These are phyloP conservation scores for Aspergillus piperis DNA, from an alignment of 2,329 filamentous ascomycete genomes.

Conservation along the genomic window DNA sequence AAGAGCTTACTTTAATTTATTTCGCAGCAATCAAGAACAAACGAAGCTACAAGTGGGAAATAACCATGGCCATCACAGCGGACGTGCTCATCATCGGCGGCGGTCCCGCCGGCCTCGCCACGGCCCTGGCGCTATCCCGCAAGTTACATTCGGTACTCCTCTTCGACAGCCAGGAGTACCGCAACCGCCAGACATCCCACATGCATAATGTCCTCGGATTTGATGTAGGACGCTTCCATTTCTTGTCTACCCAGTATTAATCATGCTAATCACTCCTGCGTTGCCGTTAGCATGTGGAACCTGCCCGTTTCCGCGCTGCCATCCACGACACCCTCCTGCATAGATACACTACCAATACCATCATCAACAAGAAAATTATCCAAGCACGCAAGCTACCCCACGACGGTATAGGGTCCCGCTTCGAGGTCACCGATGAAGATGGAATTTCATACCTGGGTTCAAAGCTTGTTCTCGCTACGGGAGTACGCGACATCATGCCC, in stretches of 20 bases:
- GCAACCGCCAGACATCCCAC: constrained; percentile 55
- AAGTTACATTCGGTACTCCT: constrained; percentile 56
- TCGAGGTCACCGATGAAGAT: constrained; percentile 44
- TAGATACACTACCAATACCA: constrained; percentile 7
- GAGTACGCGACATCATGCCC: constrained; percentile 54
- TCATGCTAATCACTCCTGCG: not conserved
- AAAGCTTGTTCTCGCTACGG: constrained; percentile 59
- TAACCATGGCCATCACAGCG: not conserved
- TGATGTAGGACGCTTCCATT: not conserved
- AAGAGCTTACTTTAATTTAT: too few species aligned
- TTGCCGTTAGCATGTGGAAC: constrained; percentile 29
- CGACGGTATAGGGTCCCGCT: constrained; percentile 16
- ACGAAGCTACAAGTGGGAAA: not conserved
- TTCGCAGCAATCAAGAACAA: too few species aligned
- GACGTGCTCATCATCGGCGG: constrained; percentile 57
- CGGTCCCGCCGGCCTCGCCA: constrained; percentile 53
- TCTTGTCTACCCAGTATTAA: not conserved
- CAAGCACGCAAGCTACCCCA: constrained; percentile 22
- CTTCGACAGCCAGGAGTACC: constrained; percentile 58
- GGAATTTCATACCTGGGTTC: constrained; percentile 50
- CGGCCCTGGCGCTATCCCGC: constrained; percentile 55
- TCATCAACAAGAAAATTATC: not conserved
- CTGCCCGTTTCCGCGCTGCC: constrained; percentile 1
- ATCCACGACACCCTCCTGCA: not conserved
- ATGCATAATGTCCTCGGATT: constrained; percentile 58